Evolutionary conservation across 768 basidiomycete species (phyloP).

Genomic region (Suillus alpinus): DNA sequence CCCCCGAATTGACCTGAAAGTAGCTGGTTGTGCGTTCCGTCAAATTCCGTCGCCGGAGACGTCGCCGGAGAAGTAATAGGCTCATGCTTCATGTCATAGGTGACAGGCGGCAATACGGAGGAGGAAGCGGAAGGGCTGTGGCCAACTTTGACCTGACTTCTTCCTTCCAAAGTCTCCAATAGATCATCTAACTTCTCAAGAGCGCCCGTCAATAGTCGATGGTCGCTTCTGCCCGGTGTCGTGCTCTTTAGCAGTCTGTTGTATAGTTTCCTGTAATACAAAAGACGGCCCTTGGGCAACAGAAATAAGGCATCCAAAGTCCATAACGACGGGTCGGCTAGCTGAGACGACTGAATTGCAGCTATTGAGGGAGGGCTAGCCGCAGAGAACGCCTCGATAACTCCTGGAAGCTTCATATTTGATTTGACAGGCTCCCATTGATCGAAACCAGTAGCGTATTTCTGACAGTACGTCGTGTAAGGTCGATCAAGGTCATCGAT

Average conservation of each 20-base stretch:
- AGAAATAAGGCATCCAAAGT: constrained; percentile 86
- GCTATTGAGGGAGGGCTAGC: constrained; percentile 56
- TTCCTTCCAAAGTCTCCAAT: constrained; percentile 61
- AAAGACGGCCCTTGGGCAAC: constrained; percentile 78
- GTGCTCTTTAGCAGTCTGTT: constrained; percentile 82
- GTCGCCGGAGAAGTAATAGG: neutral
- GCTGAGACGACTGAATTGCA: constrained; percentile 30
- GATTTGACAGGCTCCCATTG: constrained; percentile 74
- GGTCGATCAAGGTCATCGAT: constrained; percentile 89
- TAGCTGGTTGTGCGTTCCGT: constrained; percentile 2
- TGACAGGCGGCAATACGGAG: neutral
- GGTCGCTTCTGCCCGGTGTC: constrained; percentile 81
- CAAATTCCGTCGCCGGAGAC: constrained; percentile 5
- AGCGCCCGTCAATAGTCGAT: constrained; percentile 75
- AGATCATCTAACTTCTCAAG: constrained; percentile 77
- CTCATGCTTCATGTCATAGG: neutral
- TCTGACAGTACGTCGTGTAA: constrained; percentile 77
- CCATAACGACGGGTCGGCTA: constrained; percentile 53
- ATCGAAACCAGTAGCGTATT: constrained; percentile 78
- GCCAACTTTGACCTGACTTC: constrained; percentile 40
- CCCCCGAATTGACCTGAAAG: constrained; percentile 22
- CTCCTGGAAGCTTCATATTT: constrained; percentile 66
- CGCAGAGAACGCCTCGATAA: constrained; percentile 68
- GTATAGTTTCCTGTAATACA: constrained; percentile 93
- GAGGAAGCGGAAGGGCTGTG: neutral